phyloP scores from a whole-genome alignment of 257 asterid genomes.

The Solanum sejunctum region DNA sequence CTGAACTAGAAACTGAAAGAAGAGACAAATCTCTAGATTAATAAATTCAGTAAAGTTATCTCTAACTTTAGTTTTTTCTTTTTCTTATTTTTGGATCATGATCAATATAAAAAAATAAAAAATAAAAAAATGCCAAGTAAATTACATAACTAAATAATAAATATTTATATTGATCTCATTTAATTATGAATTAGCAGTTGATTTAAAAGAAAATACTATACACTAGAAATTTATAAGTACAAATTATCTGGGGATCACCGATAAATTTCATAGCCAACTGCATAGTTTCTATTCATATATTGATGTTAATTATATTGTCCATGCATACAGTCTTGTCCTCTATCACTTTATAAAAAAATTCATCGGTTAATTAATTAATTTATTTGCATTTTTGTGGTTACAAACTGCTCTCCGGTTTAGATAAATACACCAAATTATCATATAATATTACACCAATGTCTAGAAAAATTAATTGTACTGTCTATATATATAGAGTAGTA shows the following conservation, averaged over 20 bases:
- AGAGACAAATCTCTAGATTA: neutral
- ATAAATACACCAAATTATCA: neutral
- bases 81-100: neutral
- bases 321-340: neutral
- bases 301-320: neutral
- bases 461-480: neutral
- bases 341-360: neutral
- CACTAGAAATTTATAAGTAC: too few relatives aligned
- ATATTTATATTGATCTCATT: too few relatives aligned
- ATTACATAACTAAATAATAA: too few relatives aligned
- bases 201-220: too few relatives aligned
- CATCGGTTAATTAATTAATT: neutral
- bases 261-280: too few relatives aligned
- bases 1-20: neutral
- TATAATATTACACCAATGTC: neutral
- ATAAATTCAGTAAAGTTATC: neutral
- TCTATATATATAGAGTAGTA: neutral
- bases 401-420: neutral
- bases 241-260: too few relatives aligned
- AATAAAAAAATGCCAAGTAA: too few relatives aligned
- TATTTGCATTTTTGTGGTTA: neutral
- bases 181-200: too few relatives aligned
- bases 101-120: neutral
- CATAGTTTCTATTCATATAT: neutral
- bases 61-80: neutral